These are phyloP conservation scores for Sextonia rubra DNA, from an alignment of 164 flowering plant genomes.

Conservation along the genomic window DNA sequence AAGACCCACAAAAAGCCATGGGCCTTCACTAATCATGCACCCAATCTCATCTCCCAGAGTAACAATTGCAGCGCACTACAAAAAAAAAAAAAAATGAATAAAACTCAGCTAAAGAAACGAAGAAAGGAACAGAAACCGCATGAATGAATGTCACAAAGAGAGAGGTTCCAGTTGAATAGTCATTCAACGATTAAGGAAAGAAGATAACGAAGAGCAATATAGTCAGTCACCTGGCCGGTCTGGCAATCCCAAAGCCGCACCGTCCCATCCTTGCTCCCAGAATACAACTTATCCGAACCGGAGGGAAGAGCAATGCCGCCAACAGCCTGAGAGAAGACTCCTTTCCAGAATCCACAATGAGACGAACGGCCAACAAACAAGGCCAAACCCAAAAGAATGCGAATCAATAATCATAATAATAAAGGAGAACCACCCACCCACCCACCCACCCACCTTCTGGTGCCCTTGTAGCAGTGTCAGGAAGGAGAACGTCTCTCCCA, in stretches of 20 bases:
- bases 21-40: slow-evolving; percentile 92
- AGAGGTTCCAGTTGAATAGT: background rate
- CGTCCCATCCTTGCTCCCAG: slow-evolving; percentile 70
- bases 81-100: too few relatives aligned
- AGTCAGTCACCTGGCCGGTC: slow-evolving; percentile 81
- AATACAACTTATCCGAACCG: slow-evolving; percentile 76
- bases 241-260: slow-evolving; percentile 81
- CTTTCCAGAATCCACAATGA: slow-evolving; percentile 2
- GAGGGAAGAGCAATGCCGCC: slow-evolving; percentile 71
- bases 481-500: slow-evolving; percentile 55
- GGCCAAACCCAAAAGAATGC: slow-evolving; percentile 3
- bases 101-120: too few relatives aligned
- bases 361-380: background rate
- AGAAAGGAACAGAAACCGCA: slow-evolving; percentile 3
- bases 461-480: slow-evolving; percentile 85
- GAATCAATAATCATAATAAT: background rate
- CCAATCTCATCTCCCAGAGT: slow-evolving; percentile 83
- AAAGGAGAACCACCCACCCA: too few relatives aligned
- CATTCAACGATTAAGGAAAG: background rate
- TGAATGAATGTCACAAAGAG: background rate
- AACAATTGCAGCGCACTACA: slow-evolving; percentile 59
- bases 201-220: background rate
- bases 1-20: slow-evolving; percentile 89
- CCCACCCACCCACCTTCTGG: slow-evolving; percentile 61
- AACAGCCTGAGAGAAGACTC: slow-evolving; percentile 49